Conservation (phyloP, 169 alveolate species). For the Cyclospora cayetanensis region DNA sequence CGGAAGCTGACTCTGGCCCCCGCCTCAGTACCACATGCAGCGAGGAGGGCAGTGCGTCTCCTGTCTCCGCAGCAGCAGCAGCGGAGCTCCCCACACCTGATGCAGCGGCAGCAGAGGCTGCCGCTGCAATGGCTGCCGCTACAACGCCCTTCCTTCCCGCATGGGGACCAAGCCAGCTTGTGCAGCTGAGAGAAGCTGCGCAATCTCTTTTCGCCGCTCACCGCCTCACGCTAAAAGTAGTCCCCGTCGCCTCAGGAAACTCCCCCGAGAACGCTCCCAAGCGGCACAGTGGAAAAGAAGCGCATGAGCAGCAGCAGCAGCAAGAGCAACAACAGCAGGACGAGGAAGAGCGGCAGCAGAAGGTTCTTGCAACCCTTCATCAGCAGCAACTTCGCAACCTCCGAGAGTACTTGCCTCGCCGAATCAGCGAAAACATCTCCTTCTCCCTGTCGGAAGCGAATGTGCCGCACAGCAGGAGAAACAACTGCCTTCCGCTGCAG, state of each 20-base stretch:
- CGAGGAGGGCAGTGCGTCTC: neutral
- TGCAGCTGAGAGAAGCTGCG: constrained; percentile 39
- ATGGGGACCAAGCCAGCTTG: constrained; percentile 33
- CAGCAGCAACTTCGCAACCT: constrained; percentile 62
- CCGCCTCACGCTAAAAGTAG: constrained; percentile 7
- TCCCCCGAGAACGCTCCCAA: neutral
- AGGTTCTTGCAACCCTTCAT: neutral
- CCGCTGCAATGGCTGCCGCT: constrained; percentile 15
- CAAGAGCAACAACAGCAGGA: neutral
- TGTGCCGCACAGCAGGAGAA: constrained; percentile 32
- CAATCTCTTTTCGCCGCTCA: constrained; percentile 11
- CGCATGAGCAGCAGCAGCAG: constrained; percentile 14
- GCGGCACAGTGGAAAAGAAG: neutral
- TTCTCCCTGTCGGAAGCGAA: constrained; percentile 33
- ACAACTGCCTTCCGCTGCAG: neutral
- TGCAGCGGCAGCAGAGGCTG: constrained; percentile 18
- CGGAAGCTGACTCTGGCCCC: neutral
- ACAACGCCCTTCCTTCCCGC: constrained; percentile 10
- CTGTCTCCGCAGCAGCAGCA: neutral
- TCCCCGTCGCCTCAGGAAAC: neutral
- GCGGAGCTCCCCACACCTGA: no score
- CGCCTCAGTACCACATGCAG: no score
- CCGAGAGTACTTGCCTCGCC: constrained; percentile 34
- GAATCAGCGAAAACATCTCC: constrained; percentile 52
- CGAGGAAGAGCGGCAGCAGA: constrained; percentile 11